Evolutionary conservation across 2,329 filamentous ascomycete genomes (phyloP).

Genomic region (Elsinoe batatas): DNA sequence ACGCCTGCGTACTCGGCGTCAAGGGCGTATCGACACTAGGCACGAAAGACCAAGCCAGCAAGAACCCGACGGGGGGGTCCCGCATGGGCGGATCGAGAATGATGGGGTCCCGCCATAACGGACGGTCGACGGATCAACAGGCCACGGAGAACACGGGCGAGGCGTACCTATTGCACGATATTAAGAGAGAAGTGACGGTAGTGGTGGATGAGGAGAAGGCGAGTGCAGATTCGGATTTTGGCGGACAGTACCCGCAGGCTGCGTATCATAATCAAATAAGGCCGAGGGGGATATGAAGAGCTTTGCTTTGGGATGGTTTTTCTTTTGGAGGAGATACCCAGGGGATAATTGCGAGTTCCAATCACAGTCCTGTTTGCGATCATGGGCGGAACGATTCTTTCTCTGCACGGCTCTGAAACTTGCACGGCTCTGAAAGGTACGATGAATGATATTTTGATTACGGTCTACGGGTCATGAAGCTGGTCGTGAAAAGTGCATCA

Average conservation of each 20-base stretch:
- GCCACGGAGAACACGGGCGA: not conserved
- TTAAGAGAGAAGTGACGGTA: constrained; percentile 6
- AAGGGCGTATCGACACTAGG: not conserved
- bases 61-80: not conserved
- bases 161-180: constrained; percentile 5
- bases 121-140: not conserved
- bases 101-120: not conserved
- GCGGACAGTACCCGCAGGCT: not conserved
- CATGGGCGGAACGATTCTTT: too few species aligned
- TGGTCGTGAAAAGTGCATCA: not conserved
- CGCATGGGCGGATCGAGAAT: not conserved
- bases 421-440: not conserved
- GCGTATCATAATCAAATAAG: not conserved
- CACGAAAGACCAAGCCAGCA: not conserved
- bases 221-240: not conserved
- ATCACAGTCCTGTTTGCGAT: too few species aligned
- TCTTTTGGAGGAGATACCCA: not conserved
- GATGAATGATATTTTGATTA: not conserved
- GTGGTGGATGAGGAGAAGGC: constrained; percentile 2
- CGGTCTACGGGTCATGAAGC: not conserved
- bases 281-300: not conserved
- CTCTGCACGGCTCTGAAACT: not conserved
- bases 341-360: not conserved
- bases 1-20: constrained; percentile 6
- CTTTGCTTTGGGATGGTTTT: not conserved